Base-by-base conservation (phyloP, 495 filamentous ascomycete species). In the Penicillium goetzii region DNA sequence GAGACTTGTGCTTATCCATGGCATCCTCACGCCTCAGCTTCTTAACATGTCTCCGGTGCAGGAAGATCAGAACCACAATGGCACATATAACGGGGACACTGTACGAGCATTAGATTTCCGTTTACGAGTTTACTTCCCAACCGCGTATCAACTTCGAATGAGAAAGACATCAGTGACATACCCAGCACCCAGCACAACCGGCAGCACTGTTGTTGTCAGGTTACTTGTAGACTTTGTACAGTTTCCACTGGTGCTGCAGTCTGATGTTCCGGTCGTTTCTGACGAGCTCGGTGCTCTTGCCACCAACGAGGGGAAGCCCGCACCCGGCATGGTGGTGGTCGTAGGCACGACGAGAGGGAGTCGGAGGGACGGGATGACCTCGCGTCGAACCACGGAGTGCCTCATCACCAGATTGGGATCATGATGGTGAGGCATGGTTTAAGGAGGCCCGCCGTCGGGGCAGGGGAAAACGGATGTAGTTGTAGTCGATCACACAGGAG, bases 1-100 rank as follows among this genome's bases (percentile, higher is more conserved):
- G 84, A 2, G 92, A 97, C 70, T 89, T 96, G 74, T 96, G 91
- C 67, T 91, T 90, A 72, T 97, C 94, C 62, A 90, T 86, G 33
- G 83, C 81, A 74, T 99, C 95, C 79, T 99, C 95, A 43, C 79
- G 78, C 62, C 83, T 81, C 61, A 93, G 84, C 65, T 85, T 94
- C 66, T 85, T 85, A 17, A 90, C 79, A 67, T 91, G 89, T 72
- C 90, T 83, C 15, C 90, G 86, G 68, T 97, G 92, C 33, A 99
- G 81, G 66, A 85, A 89, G 58, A 94, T 61, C 52, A 97, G 81
- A 28, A 91, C 81, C 25, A 88, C 62, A 8, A 91, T 70, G 15
- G 90, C 91, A 66, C 81, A 75, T 15, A 88, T 78, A 43, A 97
- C 74, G 1, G 95, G 93, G 50, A 97, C 88, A 49, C 94, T 94